Base-by-base conservation (phyloP, 768 basidiomycete species). In the Kwoniella botswanensis region DNA sequence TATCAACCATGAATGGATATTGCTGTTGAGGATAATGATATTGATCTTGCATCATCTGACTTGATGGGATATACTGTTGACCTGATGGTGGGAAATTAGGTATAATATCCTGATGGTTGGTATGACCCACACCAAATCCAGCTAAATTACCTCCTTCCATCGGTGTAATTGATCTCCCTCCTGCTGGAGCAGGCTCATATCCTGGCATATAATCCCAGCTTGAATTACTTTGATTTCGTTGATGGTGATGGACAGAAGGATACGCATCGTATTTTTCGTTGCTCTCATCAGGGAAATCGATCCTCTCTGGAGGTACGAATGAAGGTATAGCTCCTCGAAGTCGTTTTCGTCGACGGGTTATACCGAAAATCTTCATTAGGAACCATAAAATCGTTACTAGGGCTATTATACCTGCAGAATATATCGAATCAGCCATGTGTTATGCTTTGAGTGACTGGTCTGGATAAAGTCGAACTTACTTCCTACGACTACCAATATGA, bases 401-500 rank as follows among this genome's bases (percentile, higher is more conserved):
- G 2, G 52, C 52, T 24, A 54, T 41, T 17, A 63, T 63, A 29
- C 61, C 46, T 50, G 17, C 24, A 11, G 7, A 60, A 21, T 5
- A 26, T 22, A 9, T 17, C 7, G 59, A 29, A 15, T 13, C 13
- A 60, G 35, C 35, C 5, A 35, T 35, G 26, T 26, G 26, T 26
- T 26, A 26, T 4, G 4, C 26, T 26, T 26, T 26, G 2, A 4
- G 26, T n/a, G n/a, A n/a, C n/a, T n/a, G n/a, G n/a, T n/a, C n/a
- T n/a, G n/a, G n/a, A n/a, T n/a, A n/a, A n/a, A n/a, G n/a, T n/a
- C n/a, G n/a, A 46, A 50, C 71, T 70, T 42, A 73, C 75, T 72
- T 43, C 55, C 75, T 0, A 71, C 35, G 3, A 73, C 64, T 3
- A 64, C 64, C 18, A 73, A 58, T 0, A 71, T 55, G 7, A 76